Percentiles rank a stretch among this genome's conserved stretches.
phyloP scores from a whole-genome alignment of 1,284 basidiomycete species.

The Schizophyllum commune region DNA sequence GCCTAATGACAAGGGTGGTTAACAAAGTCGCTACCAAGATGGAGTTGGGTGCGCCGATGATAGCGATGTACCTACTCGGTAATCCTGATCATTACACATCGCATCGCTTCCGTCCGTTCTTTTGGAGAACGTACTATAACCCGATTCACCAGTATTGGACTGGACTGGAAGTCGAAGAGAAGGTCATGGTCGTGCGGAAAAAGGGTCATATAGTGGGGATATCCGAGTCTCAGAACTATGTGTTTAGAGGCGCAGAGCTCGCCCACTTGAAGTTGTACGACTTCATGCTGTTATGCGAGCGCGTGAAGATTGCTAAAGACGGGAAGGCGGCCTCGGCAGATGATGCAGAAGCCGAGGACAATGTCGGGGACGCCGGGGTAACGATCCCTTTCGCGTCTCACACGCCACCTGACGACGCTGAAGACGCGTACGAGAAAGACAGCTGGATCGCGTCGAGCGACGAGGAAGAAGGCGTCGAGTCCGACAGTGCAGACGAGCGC shows the following conservation, averaged over 20 bases:
- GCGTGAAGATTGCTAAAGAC: neutral
- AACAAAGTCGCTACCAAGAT: constrained; percentile 2
- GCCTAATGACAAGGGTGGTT: neutral
- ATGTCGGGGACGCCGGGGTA: no score
- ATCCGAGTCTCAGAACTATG: neutral
- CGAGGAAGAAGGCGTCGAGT: no score
- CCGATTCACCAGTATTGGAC: neutral
- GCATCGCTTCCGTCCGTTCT: neutral
- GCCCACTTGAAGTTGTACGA: neutral
- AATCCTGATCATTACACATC: constrained; percentile 4
- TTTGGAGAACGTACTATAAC: neutral
- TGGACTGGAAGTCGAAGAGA: neutral
- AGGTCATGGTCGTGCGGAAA: neutral
- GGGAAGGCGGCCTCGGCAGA: neutral
- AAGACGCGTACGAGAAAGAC: no score
- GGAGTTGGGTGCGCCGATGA: constrained; percentile 3
- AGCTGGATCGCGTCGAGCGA: no score
- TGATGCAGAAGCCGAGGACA: neutral
- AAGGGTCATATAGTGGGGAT: neutral
- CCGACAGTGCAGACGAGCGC: no score
- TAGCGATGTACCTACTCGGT: constrained; percentile 2
- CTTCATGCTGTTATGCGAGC: neutral
- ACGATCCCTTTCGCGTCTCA: no score
- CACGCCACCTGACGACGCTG: no score
- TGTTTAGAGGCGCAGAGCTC: neutral